Evolutionary conservation across 192 early-diverging fungal species (phyloP).

Genomic region (Rhizophagus clarus): DNA sequence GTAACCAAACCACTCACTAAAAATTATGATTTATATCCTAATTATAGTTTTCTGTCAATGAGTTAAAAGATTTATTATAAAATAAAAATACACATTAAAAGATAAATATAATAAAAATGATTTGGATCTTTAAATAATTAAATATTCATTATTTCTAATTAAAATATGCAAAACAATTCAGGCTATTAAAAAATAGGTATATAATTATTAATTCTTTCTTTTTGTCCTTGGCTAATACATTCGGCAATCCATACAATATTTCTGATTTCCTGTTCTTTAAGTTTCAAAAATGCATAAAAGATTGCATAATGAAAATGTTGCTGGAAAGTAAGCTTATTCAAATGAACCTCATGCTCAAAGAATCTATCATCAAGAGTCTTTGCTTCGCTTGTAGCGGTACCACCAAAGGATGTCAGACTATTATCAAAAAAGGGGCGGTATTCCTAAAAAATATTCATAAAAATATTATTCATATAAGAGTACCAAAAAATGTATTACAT

Average conservation of each 20-base stretch:
- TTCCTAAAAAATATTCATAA: slow-evolving; percentile 58
- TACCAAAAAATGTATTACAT: not conserved
- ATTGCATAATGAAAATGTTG: slow-evolving; percentile 97
- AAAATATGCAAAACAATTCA: too few relatives aligned
- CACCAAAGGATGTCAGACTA: slow-evolving; percentile 18
- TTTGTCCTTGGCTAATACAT: slow-evolving; percentile 97
- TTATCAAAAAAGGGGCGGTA: slow-evolving; percentile 86
- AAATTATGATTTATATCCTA: too few relatives aligned
- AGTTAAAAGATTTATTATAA: too few relatives aligned
- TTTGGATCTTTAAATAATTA: too few relatives aligned
- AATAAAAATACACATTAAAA: too few relatives aligned
- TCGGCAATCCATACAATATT: slow-evolving; percentile 99
- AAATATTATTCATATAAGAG: not conserved
- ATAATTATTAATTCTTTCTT: slow-evolving; percentile 93
- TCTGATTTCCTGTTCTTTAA: slow-evolving; percentile 98
- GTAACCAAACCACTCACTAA: too few relatives aligned
- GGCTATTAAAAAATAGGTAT: slow-evolving; percentile 80
- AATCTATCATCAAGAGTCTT: slow-evolving; percentile 91
- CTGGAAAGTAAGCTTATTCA: slow-evolving; percentile 91
- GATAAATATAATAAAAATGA: too few relatives aligned
- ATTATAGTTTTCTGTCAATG: too few relatives aligned
- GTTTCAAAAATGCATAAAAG: slow-evolving; percentile 92
- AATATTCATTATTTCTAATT: too few relatives aligned
- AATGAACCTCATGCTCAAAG: slow-evolving; percentile 91
- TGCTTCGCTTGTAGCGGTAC: slow-evolving; percentile 47